These are phyloP conservation scores for Phytophthora litchii DNA, from an alignment of 352 stramenopile genomes.

Conservation along the genomic window DNA sequence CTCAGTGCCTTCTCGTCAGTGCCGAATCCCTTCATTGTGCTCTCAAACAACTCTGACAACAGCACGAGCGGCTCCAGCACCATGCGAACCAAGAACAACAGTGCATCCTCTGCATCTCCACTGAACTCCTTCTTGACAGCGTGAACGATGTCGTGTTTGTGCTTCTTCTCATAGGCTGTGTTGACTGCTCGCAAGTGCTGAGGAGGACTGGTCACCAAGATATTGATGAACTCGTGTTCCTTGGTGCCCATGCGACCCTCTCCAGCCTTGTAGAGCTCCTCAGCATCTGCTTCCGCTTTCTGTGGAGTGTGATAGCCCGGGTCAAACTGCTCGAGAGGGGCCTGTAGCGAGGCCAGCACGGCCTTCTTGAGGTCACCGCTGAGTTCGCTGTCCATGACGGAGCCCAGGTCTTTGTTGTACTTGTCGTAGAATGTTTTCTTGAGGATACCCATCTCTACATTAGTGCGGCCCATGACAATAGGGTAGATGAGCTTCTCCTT, in stretches of 20 bases:
- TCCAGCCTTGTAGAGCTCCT: constrained; percentile 71
- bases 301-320: constrained; percentile 58
- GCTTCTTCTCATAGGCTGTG: constrained; percentile 58
- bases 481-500: constrained; percentile 77
- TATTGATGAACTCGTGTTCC: constrained; percentile 67
- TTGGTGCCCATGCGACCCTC: constrained; percentile 74
- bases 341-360: constrained; percentile 71
- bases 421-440: constrained; percentile 83
- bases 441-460: constrained; percentile 75
- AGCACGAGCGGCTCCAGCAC: constrained; percentile 62
- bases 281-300: constrained; percentile 64
- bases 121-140: too few species aligned
- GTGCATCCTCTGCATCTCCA: constrained; percentile 55
- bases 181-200: constrained; percentile 67
- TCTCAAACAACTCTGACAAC: constrained; percentile 71
- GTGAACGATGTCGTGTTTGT: constrained; percentile 68
- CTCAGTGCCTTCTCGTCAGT: constrained; percentile 76
- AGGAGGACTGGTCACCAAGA: constrained; percentile 53
- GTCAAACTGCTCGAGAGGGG: constrained; percentile 57
- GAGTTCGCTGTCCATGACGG: constrained; percentile 63
- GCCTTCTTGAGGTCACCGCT: constrained; percentile 77
- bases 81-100: constrained; percentile 70
- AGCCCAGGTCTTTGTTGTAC: constrained; percentile 62
- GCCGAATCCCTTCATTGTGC: constrained; percentile 77
- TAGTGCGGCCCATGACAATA: constrained; percentile 67